These are phyloP conservation scores for Gossypium ekmanianum DNA, from an alignment of 345 rosid species.

Conservation along the genomic window DNA sequence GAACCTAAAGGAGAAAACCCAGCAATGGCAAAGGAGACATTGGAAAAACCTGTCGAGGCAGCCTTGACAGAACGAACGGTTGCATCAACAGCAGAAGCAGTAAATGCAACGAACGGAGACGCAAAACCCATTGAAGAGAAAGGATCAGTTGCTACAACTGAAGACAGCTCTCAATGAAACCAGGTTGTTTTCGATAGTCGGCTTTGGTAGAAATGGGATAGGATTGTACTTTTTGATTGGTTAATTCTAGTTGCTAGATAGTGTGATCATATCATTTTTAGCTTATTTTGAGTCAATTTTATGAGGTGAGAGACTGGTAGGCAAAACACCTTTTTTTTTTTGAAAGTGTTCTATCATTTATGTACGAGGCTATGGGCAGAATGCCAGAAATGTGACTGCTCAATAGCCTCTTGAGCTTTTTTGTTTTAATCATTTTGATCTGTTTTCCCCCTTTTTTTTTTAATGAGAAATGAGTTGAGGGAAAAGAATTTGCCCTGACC, in stretches of 20 bases:
- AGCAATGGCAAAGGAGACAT: slow-evolving; percentile 13
- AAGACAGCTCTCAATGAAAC: slow-evolving; percentile 6
- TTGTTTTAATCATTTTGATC: not conserved
- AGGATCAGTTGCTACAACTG: slow-evolving; percentile 20
- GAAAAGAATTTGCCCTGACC: not conserved
- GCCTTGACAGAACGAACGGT: not conserved
- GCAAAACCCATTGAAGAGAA: slow-evolving; percentile 23
- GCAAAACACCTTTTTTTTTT: not conserved
- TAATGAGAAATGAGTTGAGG: not conserved
- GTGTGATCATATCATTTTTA: not conserved
- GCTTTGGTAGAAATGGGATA: not conserved
- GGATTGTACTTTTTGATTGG: slow-evolving; percentile 20
- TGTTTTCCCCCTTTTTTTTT: not conserved
- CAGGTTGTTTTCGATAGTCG: slow-evolving; percentile 33
- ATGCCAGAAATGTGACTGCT: not conserved
- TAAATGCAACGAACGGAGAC: slow-evolving; percentile 26
- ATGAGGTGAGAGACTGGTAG: not conserved
- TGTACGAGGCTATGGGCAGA: not conserved
- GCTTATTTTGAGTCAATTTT: not conserved
- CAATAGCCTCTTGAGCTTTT: not conserved
- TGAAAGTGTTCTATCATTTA: not conserved
- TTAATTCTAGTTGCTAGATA: not conserved
- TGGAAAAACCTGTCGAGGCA: slow-evolving; percentile 8
- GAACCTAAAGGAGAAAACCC: slow-evolving; percentile 14
- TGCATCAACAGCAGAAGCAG: slow-evolving; percentile 3